Conservation (phyloP, 2,329 filamentous ascomycete genomes). For the Fusarium lyarnte region DNA sequence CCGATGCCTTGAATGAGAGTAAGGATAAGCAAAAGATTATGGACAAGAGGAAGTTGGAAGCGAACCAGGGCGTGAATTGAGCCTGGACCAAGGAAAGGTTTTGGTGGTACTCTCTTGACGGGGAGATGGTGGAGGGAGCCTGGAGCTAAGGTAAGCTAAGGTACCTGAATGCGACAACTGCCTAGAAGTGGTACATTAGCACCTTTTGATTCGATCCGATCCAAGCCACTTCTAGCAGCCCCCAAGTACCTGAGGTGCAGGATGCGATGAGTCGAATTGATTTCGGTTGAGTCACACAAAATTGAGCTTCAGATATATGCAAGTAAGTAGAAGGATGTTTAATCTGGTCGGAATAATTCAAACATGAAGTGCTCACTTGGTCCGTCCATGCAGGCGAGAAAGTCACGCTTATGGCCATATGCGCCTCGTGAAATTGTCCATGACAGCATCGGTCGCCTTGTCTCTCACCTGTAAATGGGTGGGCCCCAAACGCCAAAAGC, state of each 20-base stretch:
- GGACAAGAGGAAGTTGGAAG: constrained; percentile 24
- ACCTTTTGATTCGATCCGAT: constrained; percentile 15
- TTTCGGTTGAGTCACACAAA: constrained; percentile 19
- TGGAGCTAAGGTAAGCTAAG: constrained; percentile 28
- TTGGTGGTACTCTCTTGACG: constrained; percentile 42
- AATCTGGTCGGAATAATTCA: not conserved
- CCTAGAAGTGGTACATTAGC: constrained; percentile 24
- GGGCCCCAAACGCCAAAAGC: constrained; percentile 3
- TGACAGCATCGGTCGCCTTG: constrained; percentile 32
- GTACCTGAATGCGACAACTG: constrained; percentile 34
- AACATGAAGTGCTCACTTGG: constrained; percentile 23
- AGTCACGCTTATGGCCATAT: constrained; percentile 22
- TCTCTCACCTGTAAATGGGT: constrained; percentile 23
- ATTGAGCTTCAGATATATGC: not conserved
- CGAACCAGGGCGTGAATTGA: constrained; percentile 40
- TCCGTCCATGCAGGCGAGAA: constrained; percentile 22
- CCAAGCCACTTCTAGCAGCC: constrained; percentile 34
- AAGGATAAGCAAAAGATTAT: constrained; percentile 16
- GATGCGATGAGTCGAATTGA: not conserved
- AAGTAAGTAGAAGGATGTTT: not conserved
- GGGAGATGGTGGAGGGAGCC: constrained; percentile 30
- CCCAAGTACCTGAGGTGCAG: not conserved
- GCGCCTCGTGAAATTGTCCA: constrained; percentile 29
- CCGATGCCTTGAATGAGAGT: constrained; percentile 38
- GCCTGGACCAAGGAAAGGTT: constrained; percentile 33